Base-by-base conservation (phyloP, 495 filamentous ascomycete genomes). In the Aspergillus hancockii region DNA sequence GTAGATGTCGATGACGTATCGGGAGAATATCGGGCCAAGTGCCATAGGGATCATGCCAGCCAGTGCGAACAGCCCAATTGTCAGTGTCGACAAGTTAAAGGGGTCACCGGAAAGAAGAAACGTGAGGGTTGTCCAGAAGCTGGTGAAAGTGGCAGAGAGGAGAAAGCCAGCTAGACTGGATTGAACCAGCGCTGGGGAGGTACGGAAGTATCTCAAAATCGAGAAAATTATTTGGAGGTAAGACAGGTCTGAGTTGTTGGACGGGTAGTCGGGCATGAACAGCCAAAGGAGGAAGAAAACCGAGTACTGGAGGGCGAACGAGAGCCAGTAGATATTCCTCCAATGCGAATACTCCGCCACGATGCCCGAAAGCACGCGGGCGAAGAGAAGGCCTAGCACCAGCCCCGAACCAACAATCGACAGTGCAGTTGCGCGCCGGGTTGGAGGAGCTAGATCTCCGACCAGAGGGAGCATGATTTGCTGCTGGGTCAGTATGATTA, bases 401-500 rank as follows among this genome's bases (percentile, higher is more conserved):
- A 93, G 75, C n/a, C 90, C 91, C 0, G 90, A 91, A 31, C 88
- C 85, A 10, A 93, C 88, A 63, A 93, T 83, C 18, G 88, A 87
- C 64, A 82, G 70, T 21, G 87, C 87, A 8, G 82, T 83, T 13
- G 88, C 88, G 8, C 89, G 84, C 31, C 86, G 84, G 23, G 84
- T 71, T 4, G 83, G 79, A 0, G 91, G 90, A 0, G 90, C 89
- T 25, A 93, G 85, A 66, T 93, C 90, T 21, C 90, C 90, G 5
- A 93, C 90, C 0, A 95, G 75, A 0, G 91, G 91, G 18, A 95
- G 86, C 88, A 93, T 88, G 51, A 92, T 80, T 72, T 94, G 90
- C 71, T 68, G 51, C 25, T 28, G 3, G 25, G 25, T 28, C 25
- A 28, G 25, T 28, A 28, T 28, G 25, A 7, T 7, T 7, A 28